Percentiles rank a stretch among this genome's conserved stretches.
These are phyloP conservation scores for Leccinum subgranulosum DNA, from an alignment of 768 basidiomycete genomes.

Conservation along the genomic window DNA sequence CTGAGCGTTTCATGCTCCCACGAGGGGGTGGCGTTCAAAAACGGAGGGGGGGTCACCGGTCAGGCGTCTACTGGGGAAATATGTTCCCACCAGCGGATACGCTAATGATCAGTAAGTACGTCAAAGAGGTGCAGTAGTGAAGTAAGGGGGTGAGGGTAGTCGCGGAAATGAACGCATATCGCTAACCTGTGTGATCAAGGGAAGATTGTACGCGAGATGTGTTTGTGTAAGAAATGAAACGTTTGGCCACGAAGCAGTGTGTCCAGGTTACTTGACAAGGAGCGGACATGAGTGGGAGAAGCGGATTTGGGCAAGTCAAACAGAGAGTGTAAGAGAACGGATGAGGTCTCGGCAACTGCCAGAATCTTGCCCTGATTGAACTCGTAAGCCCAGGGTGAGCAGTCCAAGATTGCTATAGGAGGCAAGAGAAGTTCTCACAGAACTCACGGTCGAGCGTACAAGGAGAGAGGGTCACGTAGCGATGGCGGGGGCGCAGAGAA, in stretches of 20 bases:
- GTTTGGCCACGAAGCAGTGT: not conserved
- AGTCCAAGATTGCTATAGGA: conserved; percentile 2
- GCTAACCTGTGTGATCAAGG: conserved; percentile 14
- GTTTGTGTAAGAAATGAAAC: not conserved
- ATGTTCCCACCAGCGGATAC: conserved; percentile 4
- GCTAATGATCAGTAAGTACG: conserved; percentile 16
- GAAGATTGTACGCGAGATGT: conserved; percentile 12
- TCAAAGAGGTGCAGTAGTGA: conserved; percentile 12
- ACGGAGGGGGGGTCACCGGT: conserved; percentile 1
- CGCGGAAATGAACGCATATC: conserved; percentile 24
- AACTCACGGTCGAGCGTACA: not conserved
- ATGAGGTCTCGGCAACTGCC: not conserved
- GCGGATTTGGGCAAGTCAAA: not conserved
- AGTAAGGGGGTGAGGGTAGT: not conserved
- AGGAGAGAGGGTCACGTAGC: not conserved
- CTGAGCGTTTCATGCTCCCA: conserved; percentile 17
- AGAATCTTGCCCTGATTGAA: not conserved
- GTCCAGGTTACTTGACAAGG: not conserved
- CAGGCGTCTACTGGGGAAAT: not conserved
- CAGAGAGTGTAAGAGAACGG: not conserved
- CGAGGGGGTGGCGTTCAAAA: conserved; percentile 17
- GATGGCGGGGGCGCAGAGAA: not conserved
- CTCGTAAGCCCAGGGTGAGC: not conserved
- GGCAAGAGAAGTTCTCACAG: conserved; percentile 6
- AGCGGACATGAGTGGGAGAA: conserved; percentile 1